Percentiles rank a stretch among this genome's conserved stretches.
Conservation (phyloP, 805 yeast species). For the Ogataea pilisensis region DNA sequence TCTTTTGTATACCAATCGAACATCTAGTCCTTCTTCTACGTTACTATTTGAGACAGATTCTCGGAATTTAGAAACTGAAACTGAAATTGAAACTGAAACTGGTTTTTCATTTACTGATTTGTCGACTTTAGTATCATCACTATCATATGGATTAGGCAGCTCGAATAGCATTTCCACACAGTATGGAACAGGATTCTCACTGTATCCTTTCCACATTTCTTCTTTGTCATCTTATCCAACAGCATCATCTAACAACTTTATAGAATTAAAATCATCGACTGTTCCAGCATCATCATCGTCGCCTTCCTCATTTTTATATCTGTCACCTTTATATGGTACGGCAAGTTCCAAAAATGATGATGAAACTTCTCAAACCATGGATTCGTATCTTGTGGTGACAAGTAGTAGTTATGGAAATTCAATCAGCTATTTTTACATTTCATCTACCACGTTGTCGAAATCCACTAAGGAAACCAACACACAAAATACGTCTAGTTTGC, state of each 20-base stretch:
- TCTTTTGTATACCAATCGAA: constrained; percentile 8
- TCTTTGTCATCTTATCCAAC: neutral
- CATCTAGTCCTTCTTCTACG: neutral
- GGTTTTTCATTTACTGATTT: no score
- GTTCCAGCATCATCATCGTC: neutral
- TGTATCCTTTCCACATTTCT: neutral
- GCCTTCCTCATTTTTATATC: neutral
- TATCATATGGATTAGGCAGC: no score
- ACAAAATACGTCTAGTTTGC: no score
- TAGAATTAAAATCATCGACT: constrained; percentile 1
- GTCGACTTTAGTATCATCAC: no score
- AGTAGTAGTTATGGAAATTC: neutral
- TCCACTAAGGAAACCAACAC: no score
- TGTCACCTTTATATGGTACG: neutral
- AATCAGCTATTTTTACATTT: neutral
- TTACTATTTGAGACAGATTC: no score
- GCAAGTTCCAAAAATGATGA: neutral
- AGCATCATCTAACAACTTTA: neutral
- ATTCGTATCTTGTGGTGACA: neutral
- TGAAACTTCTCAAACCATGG: neutral
- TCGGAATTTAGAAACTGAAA: no score
- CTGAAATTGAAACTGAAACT: no score
- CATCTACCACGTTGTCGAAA: neutral
- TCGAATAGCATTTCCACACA: no score
- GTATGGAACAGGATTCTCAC: no score